Percentiles rank a stretch among this genome's conserved stretches.
phyloP scores from a whole-genome alignment of 2,329 filamentous ascomycete genomes.

The Verruconis gallopava region DNA sequence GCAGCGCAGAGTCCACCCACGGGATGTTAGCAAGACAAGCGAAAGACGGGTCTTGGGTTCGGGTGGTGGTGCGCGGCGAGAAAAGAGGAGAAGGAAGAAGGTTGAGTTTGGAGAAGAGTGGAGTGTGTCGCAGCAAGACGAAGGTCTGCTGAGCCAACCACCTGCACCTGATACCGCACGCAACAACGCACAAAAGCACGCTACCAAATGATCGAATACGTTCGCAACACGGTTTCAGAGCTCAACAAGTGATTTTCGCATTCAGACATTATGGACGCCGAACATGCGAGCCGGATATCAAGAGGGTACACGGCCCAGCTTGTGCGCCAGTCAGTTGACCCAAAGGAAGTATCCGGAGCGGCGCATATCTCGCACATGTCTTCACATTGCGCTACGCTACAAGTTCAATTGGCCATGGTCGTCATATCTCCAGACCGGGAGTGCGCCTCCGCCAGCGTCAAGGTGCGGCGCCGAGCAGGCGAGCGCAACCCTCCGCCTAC shows the following conservation, averaged over 20 bases:
- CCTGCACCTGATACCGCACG: background rate
- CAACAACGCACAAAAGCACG: background rate
- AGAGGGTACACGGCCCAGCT: background rate
- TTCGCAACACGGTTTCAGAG: background rate
- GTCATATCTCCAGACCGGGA: no score
- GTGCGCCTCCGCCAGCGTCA: no score
- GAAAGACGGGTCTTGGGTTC: no score
- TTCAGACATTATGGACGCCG: background rate
- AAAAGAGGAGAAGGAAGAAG: background rate
- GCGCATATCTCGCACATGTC: background rate
- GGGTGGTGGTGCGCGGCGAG: no score
- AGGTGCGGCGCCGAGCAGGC: background rate
- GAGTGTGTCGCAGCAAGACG: background rate
- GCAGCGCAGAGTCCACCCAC: no score
- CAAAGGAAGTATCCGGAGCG: background rate
- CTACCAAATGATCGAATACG: background rate
- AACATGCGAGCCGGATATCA: background rate
- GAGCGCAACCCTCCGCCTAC: background rate
- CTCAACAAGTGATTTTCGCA: background rate
- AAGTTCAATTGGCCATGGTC: conserved; percentile 1
- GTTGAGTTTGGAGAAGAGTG: background rate
- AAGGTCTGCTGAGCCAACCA: background rate
- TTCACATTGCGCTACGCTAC: background rate
- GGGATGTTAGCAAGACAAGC: no score
- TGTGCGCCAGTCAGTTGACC: background rate